A percentile compares a stretch with the other conserved stretches of the same genome.
phyloP scores from a whole-genome alignment of 2,329 filamentous ascomycete species.

The Penicillium sp. region DNA sequence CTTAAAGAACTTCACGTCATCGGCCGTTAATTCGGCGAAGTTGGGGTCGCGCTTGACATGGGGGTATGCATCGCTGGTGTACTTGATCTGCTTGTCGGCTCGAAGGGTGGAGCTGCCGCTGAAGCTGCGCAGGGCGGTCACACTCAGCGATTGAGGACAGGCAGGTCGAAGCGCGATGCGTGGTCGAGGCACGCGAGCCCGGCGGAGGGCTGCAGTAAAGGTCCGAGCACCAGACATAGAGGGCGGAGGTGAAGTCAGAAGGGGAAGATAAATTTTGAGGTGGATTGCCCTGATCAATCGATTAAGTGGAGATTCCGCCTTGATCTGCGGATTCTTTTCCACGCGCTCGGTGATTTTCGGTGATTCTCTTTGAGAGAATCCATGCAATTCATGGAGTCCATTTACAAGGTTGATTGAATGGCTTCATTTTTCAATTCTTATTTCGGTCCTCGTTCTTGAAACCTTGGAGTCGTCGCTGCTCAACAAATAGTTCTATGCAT shows the following conservation, averaged over 20 bases:
- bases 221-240: constrained; percentile 30
- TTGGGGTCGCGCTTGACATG: constrained; percentile 70
- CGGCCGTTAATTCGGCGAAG: constrained; percentile 62
- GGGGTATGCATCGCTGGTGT: constrained; percentile 77
- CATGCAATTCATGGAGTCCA: too few species aligned
- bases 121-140: constrained; percentile 27
- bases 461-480: too few species aligned
- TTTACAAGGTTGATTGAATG: too few species aligned
- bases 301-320: constrained; percentile 19
- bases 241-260: constrained; percentile 3
- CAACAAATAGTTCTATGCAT: too few species aligned
- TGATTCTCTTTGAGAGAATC: not conserved
- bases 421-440: too few species aligned
- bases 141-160: constrained; percentile 14
- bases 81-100: constrained; percentile 50
- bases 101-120: constrained; percentile 24
- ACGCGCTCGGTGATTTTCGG: constrained; percentile 6
- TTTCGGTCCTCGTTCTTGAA: too few species aligned
- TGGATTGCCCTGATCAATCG: constrained; percentile 9
- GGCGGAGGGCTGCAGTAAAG: constrained; percentile 29
- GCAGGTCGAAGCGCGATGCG: constrained; percentile 22
- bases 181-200: constrained; percentile 30
- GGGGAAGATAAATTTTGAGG: constrained; percentile 15
- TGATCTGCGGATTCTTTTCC: constrained; percentile 9
- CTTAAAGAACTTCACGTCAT: constrained; percentile 80